A percentile compares a stretch with the other conserved stretches of the same genome.
Evolutionary conservation across 805 yeast species (phyloP).

Genomic region (Metschnikowia matae): DNA sequence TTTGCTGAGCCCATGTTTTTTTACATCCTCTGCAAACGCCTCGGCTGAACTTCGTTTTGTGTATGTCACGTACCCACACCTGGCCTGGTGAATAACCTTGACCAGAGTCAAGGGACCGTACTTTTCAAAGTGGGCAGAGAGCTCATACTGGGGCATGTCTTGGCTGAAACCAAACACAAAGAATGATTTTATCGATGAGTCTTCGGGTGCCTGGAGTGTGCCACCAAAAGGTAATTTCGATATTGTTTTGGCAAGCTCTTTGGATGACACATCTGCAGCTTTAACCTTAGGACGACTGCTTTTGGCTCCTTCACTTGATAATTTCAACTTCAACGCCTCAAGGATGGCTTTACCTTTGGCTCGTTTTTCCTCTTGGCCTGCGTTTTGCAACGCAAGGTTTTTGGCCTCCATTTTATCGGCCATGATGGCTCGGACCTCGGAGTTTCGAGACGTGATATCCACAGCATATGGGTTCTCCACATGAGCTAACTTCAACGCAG

Average conservation of each 20-base stretch:
- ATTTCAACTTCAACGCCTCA: constrained; percentile 39
- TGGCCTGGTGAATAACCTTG: constrained; percentile 52
- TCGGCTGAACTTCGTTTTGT: constrained; percentile 49
- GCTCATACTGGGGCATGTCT: constrained; percentile 58
- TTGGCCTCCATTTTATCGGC: constrained; percentile 50
- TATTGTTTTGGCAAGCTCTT: constrained; percentile 35
- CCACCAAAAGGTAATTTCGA: constrained; percentile 69
- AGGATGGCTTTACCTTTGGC: constrained; percentile 49
- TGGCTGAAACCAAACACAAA: constrained; percentile 74
- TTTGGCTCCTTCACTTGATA: constrained; percentile 15
- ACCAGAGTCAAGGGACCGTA: constrained; percentile 47
- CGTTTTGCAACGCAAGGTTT: constrained; percentile 29
- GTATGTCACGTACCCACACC: constrained; percentile 63
- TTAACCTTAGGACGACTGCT: constrained; percentile 15
- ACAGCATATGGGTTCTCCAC: constrained; percentile 20
- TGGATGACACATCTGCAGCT: constrained; percentile 42
- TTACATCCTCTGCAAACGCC: constrained; percentile 24
- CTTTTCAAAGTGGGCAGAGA: constrained; percentile 47
- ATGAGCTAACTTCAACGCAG: constrained; percentile 71
- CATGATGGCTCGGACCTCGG: constrained; percentile 36
- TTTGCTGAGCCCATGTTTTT: constrained; percentile 23
- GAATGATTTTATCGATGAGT: constrained; percentile 46
- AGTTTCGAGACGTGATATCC: constrained; percentile 22
- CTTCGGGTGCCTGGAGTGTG: constrained; percentile 38
- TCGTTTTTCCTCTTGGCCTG: constrained; percentile 12